A percentile compares a stretch with the other conserved stretches of the same genome.
These are phyloP conservation scores for Talaromyces nanjingensis DNA, from an alignment of 495 filamentous ascomycete species.

Conservation along the genomic window DNA sequence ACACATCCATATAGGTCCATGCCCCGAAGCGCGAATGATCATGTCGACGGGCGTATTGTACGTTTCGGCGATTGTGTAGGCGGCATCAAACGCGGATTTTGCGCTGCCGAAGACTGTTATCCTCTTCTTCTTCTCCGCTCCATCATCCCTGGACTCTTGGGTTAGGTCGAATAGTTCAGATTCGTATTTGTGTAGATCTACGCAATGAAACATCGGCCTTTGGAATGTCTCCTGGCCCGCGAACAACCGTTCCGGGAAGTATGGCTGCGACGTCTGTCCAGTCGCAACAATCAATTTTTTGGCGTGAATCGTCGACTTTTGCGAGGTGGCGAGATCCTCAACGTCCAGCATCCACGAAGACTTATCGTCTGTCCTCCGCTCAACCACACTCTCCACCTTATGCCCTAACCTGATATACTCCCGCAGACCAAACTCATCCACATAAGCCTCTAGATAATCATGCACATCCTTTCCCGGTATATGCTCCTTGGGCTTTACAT, in stretches of 20 bases:
- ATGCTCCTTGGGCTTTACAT: conserved; percentile 51
- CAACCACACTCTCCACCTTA: conserved; percentile 46
- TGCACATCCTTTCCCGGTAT: conserved; percentile 62
- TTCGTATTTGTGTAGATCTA: conserved; percentile 44
- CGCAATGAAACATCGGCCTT: conserved; percentile 57
- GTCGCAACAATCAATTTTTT: conserved; percentile 63
- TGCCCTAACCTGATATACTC: conserved; percentile 46
- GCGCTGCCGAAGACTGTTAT: conserved; percentile 62
- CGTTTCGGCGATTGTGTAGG: conserved; percentile 54
- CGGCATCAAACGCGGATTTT: conserved; percentile 74
- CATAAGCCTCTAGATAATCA: conserved; percentile 58
- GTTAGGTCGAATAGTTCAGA: conserved; percentile 17
- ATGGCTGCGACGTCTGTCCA: conserved; percentile 58
- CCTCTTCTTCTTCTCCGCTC: conserved; percentile 14
- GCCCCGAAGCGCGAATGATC: conserved; percentile 72
- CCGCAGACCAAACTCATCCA: conserved; percentile 49
- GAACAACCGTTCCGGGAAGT: conserved; percentile 36
- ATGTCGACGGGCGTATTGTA: conserved; percentile 63
- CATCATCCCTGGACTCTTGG: too few relatives aligned
- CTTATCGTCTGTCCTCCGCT: conserved; percentile 20
- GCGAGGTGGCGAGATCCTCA: conserved; percentile 7
- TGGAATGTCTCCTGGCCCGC: conserved; percentile 43
- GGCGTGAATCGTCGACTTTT: conserved; percentile 26
- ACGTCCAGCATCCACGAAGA: conserved; percentile 34
- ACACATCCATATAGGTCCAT: conserved; percentile 67